Percentiles rank a stretch among this genome's conserved stretches.
Evolutionary conservation across 2,329 filamentous ascomycete genomes (phyloP).

Genomic region (Cercospora zeina): DNA sequence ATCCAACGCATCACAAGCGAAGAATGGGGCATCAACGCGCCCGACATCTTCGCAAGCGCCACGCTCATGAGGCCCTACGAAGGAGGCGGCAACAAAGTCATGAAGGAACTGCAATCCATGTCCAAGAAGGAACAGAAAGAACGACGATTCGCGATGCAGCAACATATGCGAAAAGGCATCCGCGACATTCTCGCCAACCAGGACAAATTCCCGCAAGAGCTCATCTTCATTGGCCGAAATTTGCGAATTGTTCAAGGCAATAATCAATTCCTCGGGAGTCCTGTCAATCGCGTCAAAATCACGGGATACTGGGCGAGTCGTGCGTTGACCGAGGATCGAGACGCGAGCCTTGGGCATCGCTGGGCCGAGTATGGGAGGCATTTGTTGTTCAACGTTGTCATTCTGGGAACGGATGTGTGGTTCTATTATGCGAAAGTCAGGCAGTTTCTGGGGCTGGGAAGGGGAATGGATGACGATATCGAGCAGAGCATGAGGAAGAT

Average conservation of each 20-base stretch:
- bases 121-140: constrained; percentile 57
- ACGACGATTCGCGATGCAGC: constrained; percentile 75
- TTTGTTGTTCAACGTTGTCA: constrained; percentile 74
- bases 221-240: constrained; percentile 89
- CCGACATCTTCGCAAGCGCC: constrained; percentile 87
- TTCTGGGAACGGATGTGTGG: constrained; percentile 73
- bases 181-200: constrained; percentile 81
- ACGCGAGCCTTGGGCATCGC: constrained; percentile 63
- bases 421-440: constrained; percentile 80
- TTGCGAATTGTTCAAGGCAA: constrained; percentile 91
- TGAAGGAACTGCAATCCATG: constrained; percentile 53
- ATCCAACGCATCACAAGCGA: constrained; percentile 68
- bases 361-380: constrained; percentile 72
- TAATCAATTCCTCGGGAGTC: constrained; percentile 85
- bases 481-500: constrained; percentile 83
- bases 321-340: constrained; percentile 73
- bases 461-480: constrained; percentile 92
- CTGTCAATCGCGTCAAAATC: constrained; percentile 89
- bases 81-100: constrained; percentile 72
- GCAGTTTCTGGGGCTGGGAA: constrained; percentile 73
- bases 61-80: constrained; percentile 89
- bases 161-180: constrained; percentile 69
- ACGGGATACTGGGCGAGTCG: constrained; percentile 87
- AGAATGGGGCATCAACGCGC: constrained; percentile 83
- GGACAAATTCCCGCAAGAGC: constrained; percentile 83